A percentile compares a stretch with the other conserved stretches of the same genome.
Evolutionary conservation across 2,329 filamentous ascomycete species (phyloP).

Genomic region (Paecilomyces dactylethromorphus): DNA sequence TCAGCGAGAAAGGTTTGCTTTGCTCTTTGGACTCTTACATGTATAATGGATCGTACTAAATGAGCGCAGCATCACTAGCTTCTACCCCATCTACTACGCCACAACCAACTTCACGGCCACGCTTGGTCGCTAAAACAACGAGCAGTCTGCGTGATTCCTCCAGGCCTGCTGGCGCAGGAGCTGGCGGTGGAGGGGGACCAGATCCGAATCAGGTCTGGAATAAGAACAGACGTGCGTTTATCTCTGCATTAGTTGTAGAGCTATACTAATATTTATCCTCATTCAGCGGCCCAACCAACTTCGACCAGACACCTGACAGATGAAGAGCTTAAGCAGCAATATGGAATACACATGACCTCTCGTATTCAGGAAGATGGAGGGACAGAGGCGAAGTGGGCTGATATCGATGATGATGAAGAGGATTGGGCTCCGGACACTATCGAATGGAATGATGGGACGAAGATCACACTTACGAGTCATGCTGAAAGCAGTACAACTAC

Average conservation of each 20-base stretch:
- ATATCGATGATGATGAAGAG: constrained; percentile 64
- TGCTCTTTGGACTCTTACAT: constrained; percentile 5
- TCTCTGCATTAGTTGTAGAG: neutral
- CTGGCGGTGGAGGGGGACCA: constrained; percentile 46
- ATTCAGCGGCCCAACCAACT: constrained; percentile 45
- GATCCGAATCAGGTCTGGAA: constrained; percentile 66
- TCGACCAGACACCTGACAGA: constrained; percentile 61
- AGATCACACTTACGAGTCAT: constrained; percentile 51
- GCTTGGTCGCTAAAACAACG: constrained; percentile 58
- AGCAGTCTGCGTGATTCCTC: constrained; percentile 46
- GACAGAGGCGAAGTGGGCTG: constrained; percentile 62
- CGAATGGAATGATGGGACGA: constrained; percentile 64
- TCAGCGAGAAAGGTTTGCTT: constrained; percentile 50
- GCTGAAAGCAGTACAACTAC: constrained; percentile 21
- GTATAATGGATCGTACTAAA: constrained; percentile 3
- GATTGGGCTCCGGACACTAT: constrained; percentile 63
- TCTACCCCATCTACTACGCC: constrained; percentile 32
- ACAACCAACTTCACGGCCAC: constrained; percentile 47
- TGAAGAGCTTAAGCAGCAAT: constrained; percentile 62
- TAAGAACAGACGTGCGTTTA: constrained; percentile 55
- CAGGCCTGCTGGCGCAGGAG: constrained; percentile 40
- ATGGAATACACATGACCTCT: constrained; percentile 61
- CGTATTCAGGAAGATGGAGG: constrained; percentile 57
- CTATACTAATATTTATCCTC: constrained; percentile 13
- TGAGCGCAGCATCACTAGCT: constrained; percentile 24